Evolutionary conservation across 768 basidiomycete species (phyloP).

Genomic region (Pleurotus tuber-regium): DNA sequence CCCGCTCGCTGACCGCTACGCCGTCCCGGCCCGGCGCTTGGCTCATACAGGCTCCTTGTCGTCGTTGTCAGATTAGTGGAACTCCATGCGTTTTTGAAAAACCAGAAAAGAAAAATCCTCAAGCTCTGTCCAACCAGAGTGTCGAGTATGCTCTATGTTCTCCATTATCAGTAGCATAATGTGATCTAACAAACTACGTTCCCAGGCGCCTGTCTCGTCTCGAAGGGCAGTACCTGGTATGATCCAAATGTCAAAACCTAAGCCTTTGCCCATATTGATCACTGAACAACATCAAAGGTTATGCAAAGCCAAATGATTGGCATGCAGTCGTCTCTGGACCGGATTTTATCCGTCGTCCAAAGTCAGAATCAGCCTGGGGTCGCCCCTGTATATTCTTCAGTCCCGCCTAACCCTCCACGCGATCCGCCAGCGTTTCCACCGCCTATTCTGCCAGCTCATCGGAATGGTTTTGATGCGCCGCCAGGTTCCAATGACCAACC

Average conservation of each 20-base stretch:
- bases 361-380: slow-evolving; percentile 27
- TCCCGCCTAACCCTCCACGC: slow-evolving; percentile 28
- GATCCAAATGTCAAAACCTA: slow-evolving; percentile 14
- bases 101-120: slow-evolving; percentile 81
- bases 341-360: slow-evolving; percentile 71
- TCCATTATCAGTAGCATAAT: slow-evolving; percentile 2
- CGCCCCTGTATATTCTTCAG: slow-evolving; percentile 9
- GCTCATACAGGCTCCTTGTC: slow-evolving; percentile 75
- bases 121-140: slow-evolving; percentile 57
- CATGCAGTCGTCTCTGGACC: slow-evolving; percentile 86
- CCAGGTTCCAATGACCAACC: slow-evolving; percentile 29
- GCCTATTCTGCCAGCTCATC: slow-evolving; percentile 29
- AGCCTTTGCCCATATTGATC: not conserved
- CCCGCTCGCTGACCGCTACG: slow-evolving; percentile 60
- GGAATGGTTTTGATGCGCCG: slow-evolving; percentile 39
- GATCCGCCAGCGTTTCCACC: slow-evolving; percentile 30
- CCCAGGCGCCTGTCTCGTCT: slow-evolving; percentile 76
- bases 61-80: slow-evolving; percentile 82
- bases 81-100: slow-evolving; percentile 86
- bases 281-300: slow-evolving; percentile 42
- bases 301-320: slow-evolving; percentile 96
- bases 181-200: slow-evolving; percentile 19
- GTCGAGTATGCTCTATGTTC: slow-evolving; percentile 57
- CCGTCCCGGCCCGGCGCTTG: slow-evolving; percentile 75
- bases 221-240: slow-evolving; percentile 82